phyloP scores from a whole-genome alignment of 179 eudicot genomes.

The Beta corolliflora region DNA sequence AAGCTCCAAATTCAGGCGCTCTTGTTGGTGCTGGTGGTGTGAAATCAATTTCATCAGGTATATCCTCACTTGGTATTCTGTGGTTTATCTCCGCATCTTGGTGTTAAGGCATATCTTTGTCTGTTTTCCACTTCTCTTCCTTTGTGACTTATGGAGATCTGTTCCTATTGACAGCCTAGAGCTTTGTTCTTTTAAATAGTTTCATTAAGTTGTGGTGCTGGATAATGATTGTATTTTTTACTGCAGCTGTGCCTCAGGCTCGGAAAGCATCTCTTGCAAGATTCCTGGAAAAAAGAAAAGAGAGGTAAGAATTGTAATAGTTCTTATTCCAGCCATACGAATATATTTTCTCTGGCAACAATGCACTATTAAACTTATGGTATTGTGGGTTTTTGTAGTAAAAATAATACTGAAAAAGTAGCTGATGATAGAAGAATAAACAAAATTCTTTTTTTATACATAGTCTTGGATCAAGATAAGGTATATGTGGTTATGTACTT shows the following conservation, averaged over 20 bases:
- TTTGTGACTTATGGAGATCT: neutral
- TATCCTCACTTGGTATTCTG: neutral
- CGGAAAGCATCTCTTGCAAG: conserved; percentile 76
- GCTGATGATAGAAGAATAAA: no score
- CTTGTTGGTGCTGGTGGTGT: neutral
- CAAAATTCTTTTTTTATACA: no score
- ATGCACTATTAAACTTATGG: neutral
- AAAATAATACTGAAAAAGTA: neutral
- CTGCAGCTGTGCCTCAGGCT: conserved; percentile 73
- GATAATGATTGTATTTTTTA: neutral
- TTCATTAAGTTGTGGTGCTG: neutral
- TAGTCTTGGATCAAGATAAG: neutral
- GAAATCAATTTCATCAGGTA: conserved; percentile 41
- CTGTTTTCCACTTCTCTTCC: neutral
- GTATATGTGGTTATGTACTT: no score
- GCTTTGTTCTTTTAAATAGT: neutral
- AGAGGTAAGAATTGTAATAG: conserved; percentile 46
- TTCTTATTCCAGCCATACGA: neutral
- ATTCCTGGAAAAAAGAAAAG: conserved; percentile 75
- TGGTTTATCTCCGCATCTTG: neutral
- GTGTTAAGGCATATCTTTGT: neutral
- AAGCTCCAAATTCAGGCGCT: conserved; percentile 27
- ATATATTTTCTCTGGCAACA: neutral
- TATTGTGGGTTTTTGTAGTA: neutral
- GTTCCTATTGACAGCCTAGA: neutral